Evolutionary conservation across 495 filamentous ascomycete species (phyloP), one percentile per base, ranked within the genome.

Genomic region (Xylaria scruposa): DNA sequence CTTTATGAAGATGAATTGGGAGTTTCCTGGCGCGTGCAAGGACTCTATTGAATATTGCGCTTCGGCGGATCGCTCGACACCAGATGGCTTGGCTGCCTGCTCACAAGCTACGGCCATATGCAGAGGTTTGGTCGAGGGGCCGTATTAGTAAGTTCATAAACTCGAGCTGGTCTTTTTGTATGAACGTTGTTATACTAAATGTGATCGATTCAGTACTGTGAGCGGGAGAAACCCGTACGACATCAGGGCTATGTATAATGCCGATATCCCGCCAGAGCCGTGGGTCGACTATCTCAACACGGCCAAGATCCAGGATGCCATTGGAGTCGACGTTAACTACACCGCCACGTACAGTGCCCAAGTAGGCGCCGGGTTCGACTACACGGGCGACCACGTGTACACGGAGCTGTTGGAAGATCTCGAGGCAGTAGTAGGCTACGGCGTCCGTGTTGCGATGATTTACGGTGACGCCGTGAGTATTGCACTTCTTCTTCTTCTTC

Each of bases 291-390:
- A 84, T 56, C 79, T 88, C 2, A 88, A 88, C 68, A 75, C 75
- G 7, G 75, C 84, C 0, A 33, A 70, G 13, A 79, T 83, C 0
- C 86, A 87, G 67, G 75, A 86, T 33, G 85, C 86, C 0, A 71
- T 88, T 4, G 86, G 86, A 7, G 84, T 87, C 19, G 83, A 84
- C 61, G 74, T 86, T 26, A 86, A 87, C 70, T 87, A 87, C 69
- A 85, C 85, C 5, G 72, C 78, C 4, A 72, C 78, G 21, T 83
- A 79, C 64, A 76, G 74, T 63, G 0, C 67, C 15, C 78, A 82
- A n/a, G 75, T 87, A 3, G 80, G 74, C 61, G 75, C 75, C 31
- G 82, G 80, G 4, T 88, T 88, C 76, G 81, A 84, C 58, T 77
- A 80, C 49, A 83, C 82, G 0, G 86, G 86, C 17, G 86, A 88